A percentile compares a stretch with the other conserved stretches of the same genome.
Evolutionary conservation across 495 filamentous ascomycete genomes (phyloP).

Genomic region (Apiosordaria backusii): DNA sequence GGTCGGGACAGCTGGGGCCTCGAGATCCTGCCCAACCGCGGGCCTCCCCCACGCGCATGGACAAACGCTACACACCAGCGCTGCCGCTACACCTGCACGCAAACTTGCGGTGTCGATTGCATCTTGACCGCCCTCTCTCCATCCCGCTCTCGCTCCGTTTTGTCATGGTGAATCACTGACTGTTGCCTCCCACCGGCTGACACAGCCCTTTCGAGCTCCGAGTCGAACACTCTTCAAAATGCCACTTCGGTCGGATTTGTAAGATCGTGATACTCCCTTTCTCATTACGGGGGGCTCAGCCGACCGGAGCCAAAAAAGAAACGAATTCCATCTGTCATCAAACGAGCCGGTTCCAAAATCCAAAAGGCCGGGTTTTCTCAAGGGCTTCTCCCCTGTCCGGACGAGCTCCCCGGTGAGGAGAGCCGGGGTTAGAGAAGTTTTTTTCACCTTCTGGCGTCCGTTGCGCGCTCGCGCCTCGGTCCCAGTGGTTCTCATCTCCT

Average conservation of each 20-base stretch:
- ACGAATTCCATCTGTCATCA: constrained; percentile 1
- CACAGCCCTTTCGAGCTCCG: background rate
- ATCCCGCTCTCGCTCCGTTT: constrained; percentile 4
- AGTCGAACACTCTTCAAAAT: background rate
- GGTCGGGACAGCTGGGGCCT: background rate
- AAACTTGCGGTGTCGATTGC: constrained; percentile 5
- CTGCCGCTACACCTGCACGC: background rate
- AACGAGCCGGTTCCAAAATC: constrained; percentile 2
- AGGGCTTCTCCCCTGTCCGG: background rate
- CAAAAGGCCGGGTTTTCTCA: background rate
- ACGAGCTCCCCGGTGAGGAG: background rate
- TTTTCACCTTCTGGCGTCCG: constrained; percentile 4
- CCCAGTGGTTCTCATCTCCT: background rate
- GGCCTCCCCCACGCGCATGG: constrained; percentile 10
- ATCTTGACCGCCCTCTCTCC: background rate
- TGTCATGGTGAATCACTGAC: background rate
- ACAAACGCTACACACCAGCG: constrained; percentile 6
- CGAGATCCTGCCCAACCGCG: constrained; percentile 3
- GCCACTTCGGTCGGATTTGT: background rate
- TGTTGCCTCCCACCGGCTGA: background rate
- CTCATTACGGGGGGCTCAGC: constrained; percentile 3
- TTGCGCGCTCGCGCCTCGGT: background rate
- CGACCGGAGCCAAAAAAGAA: constrained; percentile 1
- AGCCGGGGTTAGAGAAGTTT: constrained; percentile 2
- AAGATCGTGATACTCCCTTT: background rate